Evolutionary conservation across 2,329 filamentous ascomycete genomes (phyloP).

Genomic region (Fusarium sp.): DNA sequence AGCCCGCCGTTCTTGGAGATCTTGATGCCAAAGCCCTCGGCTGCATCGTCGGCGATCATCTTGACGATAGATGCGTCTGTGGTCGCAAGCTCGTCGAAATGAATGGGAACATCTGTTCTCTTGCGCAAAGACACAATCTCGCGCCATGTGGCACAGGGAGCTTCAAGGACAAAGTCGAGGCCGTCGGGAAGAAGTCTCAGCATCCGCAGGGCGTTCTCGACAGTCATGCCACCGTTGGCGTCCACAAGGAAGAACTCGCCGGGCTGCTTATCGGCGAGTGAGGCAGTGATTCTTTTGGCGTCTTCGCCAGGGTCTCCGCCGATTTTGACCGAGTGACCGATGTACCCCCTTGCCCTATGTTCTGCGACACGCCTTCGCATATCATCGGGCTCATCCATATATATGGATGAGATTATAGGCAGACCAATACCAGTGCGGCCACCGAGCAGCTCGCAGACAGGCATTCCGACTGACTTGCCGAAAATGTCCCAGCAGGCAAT

Average conservation of each 20-base stretch:
- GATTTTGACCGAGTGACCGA: constrained; percentile 34
- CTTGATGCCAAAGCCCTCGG: constrained; percentile 33
- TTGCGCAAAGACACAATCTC: constrained; percentile 28
- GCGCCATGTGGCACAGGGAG: constrained; percentile 31
- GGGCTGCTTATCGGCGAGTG: constrained; percentile 24
- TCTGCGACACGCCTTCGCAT: constrained; percentile 28
- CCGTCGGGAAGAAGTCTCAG: constrained; percentile 29
- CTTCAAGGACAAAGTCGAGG: constrained; percentile 38
- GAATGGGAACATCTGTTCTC: constrained; percentile 27
- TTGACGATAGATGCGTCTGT: constrained; percentile 28
- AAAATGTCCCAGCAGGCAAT: constrained; percentile 38
- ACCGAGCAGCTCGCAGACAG: constrained; percentile 37
- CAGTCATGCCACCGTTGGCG: constrained; percentile 30
- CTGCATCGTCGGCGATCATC: constrained; percentile 32
- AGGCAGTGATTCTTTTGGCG: constrained; percentile 28
- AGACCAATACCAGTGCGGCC: constrained; percentile 25
- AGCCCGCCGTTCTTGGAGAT: constrained; percentile 38
- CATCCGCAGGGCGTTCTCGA: constrained; percentile 33
- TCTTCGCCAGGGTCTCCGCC: constrained; percentile 23
- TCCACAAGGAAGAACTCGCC: constrained; percentile 38
- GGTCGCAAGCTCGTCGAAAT: constrained; percentile 33
- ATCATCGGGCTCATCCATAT: constrained; percentile 26
- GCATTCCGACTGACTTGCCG: constrained; percentile 32
- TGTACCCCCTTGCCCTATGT: constrained; percentile 25
- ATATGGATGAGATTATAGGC: constrained; percentile 37